Evolutionary conservation across 495 filamentous ascomycete species (phyloP).

Genomic region (Xanthoparmelia taractica): DNA sequence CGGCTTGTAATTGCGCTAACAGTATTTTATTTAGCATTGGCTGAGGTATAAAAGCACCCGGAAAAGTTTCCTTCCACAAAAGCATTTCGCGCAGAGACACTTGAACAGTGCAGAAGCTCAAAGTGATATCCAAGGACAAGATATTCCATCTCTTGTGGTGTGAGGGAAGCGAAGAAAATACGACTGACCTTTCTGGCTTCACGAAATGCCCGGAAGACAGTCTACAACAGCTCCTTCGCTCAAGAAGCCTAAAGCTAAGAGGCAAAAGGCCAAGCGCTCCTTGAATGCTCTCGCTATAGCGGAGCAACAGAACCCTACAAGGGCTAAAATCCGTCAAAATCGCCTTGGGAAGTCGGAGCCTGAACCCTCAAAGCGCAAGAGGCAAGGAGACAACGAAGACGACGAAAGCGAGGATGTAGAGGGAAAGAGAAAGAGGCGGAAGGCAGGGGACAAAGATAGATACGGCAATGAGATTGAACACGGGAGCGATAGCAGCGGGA

Average conservation of each 20-base stretch:
- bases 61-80: slow-evolving; percentile 9
- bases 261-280: slow-evolving; percentile 49
- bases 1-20: no score
- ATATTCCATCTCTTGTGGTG: background rate
- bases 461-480: slow-evolving; percentile 31
- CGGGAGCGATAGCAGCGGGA: slow-evolving; percentile 80
- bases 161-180: background rate
- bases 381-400: slow-evolving; percentile 40
- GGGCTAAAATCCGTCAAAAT: slow-evolving; percentile 44
- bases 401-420: slow-evolving; percentile 37
- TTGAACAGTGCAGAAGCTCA: background rate
- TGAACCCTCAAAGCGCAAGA: slow-evolving; percentile 42
- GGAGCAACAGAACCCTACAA: slow-evolving; percentile 48
- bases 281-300: slow-evolving; percentile 85
- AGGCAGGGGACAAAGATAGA: slow-evolving; percentile 24
- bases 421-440: slow-evolving; percentile 38
- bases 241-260: slow-evolving; percentile 36
- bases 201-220: slow-evolving; percentile 61
- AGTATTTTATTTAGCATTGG: no score
- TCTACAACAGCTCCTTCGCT: slow-evolving; percentile 45
- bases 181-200: background rate
- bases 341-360: slow-evolving; percentile 51
- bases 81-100: background rate
- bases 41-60: no score
- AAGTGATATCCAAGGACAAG: background rate